phyloP scores from a whole-genome alignment of 108 stramenopile species.

The Skeletonema tropicum region DNA sequence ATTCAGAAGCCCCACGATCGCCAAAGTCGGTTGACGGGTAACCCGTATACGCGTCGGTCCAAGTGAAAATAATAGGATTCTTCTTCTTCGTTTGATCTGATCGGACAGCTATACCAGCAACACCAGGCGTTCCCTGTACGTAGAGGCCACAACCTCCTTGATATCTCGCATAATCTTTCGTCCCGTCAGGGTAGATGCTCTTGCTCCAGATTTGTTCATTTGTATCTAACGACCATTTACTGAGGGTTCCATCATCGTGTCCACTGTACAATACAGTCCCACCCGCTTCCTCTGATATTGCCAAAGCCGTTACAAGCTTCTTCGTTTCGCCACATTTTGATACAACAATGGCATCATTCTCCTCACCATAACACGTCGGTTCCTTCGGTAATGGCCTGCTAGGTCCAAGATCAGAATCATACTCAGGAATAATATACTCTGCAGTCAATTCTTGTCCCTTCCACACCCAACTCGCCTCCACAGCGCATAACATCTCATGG shows the following conservation, averaged over 20 bases:
- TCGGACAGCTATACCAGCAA: slow-evolving; percentile 37
- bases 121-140: slow-evolving; percentile 26
- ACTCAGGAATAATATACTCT: slow-evolving; percentile 9
- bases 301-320: slow-evolving; percentile 42
- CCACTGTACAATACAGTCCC: slow-evolving; percentile 41
- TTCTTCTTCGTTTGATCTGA: slow-evolving; percentile 9
- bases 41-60: slow-evolving; percentile 28
- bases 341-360: slow-evolving; percentile 21
- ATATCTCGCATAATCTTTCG: slow-evolving; percentile 6
- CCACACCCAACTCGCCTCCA: slow-evolving; percentile 50
- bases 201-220: slow-evolving; percentile 37
- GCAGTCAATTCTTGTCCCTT: slow-evolving; percentile 29
- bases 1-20: slow-evolving; percentile 13
- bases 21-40: slow-evolving; percentile 23
- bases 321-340: slow-evolving; percentile 9
- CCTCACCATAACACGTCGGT: slow-evolving; percentile 15
- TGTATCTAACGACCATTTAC: slow-evolving; percentile 30
- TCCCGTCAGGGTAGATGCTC: slow-evolving; percentile 26
- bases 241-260: slow-evolving; percentile 49
- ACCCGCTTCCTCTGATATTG: slow-evolving; percentile 42
- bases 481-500: slow-evolving; percentile 43
- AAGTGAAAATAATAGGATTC: slow-evolving; percentile 32
- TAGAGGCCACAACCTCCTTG: neutral
- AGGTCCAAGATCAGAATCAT: slow-evolving; percentile 38
- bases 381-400: slow-evolving; percentile 12